A percentile compares a stretch with the other conserved stretches of the same genome.
Conservation (phyloP, 768 basidiomycete species). For the Boletus pseudo-olivaceus region DNA sequence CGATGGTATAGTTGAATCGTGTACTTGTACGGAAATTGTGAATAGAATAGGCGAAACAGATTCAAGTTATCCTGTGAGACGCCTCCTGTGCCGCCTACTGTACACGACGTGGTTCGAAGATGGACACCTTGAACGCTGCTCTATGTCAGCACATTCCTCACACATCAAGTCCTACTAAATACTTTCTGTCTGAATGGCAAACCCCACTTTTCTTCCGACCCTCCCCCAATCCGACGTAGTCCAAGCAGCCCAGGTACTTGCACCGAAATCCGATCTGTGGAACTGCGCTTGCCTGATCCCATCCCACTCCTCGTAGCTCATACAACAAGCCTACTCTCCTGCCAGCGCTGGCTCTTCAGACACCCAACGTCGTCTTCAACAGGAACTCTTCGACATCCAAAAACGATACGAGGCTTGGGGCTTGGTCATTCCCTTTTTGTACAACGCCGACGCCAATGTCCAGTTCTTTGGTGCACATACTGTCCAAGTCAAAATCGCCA, state of each 20-base stretch:
- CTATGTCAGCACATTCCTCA: neutral
- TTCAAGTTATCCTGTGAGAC: too few relatives aligned
- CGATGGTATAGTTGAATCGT: neutral
- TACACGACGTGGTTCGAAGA: neutral
- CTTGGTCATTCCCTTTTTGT: constrained; percentile 71
- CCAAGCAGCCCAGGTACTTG: constrained; percentile 56
- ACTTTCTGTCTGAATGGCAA: constrained; percentile 14
- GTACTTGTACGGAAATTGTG: neutral
- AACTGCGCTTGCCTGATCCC: constrained; percentile 6
- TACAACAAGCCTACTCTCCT: constrained; percentile 64
- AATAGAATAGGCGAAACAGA: neutral
- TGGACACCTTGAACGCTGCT: neutral
- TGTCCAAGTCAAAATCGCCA: constrained; percentile 86
- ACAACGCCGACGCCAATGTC: constrained; percentile 72
- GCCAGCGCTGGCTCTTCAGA: constrained; percentile 50
- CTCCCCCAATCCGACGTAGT: constrained; percentile 51
- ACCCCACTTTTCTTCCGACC: constrained; percentile 46
- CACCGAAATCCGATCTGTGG: constrained; percentile 17
- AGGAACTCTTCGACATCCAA: constrained; percentile 73
- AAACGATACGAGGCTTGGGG: constrained; percentile 82
- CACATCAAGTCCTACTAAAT: neutral
- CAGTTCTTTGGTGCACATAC: constrained; percentile 97
- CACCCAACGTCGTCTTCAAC: constrained; percentile 60
- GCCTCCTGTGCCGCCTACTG: neutral
- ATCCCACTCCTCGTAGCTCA: constrained; percentile 45